A percentile compares a stretch with the other conserved stretches of the same genome.
Conservation (phyloP, 2,329 filamentous ascomycete species). For the Periglandula ipomoeae region DNA sequence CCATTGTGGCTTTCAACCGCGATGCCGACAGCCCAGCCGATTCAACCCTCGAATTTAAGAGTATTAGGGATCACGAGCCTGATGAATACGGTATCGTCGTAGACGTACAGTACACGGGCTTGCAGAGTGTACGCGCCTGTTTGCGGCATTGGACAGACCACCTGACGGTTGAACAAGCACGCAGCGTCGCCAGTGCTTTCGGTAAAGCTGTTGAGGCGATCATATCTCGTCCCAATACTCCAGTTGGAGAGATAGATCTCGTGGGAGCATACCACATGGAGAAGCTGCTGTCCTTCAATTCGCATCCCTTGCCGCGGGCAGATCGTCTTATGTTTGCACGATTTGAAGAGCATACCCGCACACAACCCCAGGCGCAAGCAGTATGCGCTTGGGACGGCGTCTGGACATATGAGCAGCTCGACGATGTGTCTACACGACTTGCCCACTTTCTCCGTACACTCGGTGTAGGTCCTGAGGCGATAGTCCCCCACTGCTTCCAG, state of each 20-base stretch:
- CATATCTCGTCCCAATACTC: background rate
- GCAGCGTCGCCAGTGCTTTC: background rate
- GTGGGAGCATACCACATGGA: background rate
- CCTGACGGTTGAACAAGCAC: background rate
- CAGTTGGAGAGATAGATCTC: background rate
- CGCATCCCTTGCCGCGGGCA: background rate
- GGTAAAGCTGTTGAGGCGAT: background rate
- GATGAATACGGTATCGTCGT: background rate
- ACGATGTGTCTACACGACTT: conserved; percentile 1
- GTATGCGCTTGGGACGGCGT: conserved; percentile 18
- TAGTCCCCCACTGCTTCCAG: conserved; percentile 16
- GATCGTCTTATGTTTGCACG: background rate
- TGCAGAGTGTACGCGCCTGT: background rate
- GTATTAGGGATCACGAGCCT: background rate
- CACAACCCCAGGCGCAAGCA: conserved; percentile 8
- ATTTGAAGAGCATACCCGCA: background rate
- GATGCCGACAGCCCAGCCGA: background rate
- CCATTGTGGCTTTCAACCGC: background rate
- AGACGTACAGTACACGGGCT: background rate
- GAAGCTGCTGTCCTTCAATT: background rate
- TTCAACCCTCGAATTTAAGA: background rate
- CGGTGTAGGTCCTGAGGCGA: conserved; percentile 7
- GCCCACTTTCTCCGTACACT: background rate
- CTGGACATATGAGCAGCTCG: conserved; percentile 12
- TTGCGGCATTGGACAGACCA: background rate